Percentiles rank a stretch among this genome's conserved stretches.
Conservation (phyloP, 1,139 yeast genomes). For the Nakaseomyces uthaithaninus region DNA sequence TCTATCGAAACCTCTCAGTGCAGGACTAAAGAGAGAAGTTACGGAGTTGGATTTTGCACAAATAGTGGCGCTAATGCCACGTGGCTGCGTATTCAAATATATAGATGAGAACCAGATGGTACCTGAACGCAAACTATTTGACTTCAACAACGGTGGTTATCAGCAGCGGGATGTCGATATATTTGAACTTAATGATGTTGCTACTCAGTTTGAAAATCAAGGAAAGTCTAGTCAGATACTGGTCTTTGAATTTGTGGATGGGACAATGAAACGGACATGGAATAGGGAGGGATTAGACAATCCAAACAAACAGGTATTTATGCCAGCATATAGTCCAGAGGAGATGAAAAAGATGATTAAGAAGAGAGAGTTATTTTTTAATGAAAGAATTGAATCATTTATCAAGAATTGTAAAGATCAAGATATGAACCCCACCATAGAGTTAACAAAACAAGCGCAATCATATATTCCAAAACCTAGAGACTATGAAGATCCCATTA, state of each 20-base stretch:
- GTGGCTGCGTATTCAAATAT: slow-evolving; percentile 61
- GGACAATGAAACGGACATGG: slow-evolving; percentile 41
- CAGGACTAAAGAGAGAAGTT: slow-evolving; percentile 36
- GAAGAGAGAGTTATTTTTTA: slow-evolving; percentile 50
- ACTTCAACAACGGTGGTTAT: slow-evolving; percentile 40
- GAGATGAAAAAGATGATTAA: slow-evolving; percentile 53
- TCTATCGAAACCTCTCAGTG: slow-evolving; percentile 41
- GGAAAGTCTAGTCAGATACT: slow-evolving; percentile 43
- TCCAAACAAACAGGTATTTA: slow-evolving; percentile 31
- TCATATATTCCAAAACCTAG: slow-evolving; percentile 44
- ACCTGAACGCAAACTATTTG: slow-evolving; percentile 41
- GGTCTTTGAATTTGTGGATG: slow-evolving; percentile 73
- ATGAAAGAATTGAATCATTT: slow-evolving; percentile 37
- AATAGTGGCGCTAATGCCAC: slow-evolving; percentile 56
- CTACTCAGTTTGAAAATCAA: slow-evolving; percentile 28
- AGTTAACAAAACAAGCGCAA: slow-evolving; percentile 34
- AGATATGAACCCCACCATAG: slow-evolving; percentile 35
- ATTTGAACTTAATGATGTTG: slow-evolving; percentile 36
- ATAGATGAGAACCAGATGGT: slow-evolving; percentile 61
- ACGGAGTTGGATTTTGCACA: slow-evolving; percentile 50
- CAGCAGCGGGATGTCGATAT: slow-evolving; percentile 43
- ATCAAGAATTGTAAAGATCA: slow-evolving; percentile 31
- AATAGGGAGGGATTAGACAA: slow-evolving; percentile 28
- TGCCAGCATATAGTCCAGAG: slow-evolving; percentile 42
- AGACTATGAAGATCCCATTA: slow-evolving; percentile 43